A percentile compares a stretch with the other conserved stretches of the same genome.
phyloP scores from a whole-genome alignment of 306 rosid species.

The Spatholobus suberectus region DNA sequence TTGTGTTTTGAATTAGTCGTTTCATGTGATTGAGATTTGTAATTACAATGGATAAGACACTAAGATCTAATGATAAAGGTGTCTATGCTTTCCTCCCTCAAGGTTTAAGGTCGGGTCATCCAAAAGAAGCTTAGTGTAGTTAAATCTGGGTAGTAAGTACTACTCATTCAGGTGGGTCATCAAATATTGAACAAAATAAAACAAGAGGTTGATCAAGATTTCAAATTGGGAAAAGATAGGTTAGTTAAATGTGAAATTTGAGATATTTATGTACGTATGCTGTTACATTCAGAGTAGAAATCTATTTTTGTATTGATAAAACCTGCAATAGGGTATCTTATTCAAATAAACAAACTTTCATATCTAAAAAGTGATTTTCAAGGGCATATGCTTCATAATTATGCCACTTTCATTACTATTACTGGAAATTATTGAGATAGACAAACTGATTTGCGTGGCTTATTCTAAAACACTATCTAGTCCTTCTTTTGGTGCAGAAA shows the following conservation, averaged over 20 bases:
- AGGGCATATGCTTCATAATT: slow-evolving; percentile 2
- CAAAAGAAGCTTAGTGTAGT: not conserved
- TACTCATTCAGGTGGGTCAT: not conserved
- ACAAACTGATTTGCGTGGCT: not conserved
- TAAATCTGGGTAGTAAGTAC: not conserved
- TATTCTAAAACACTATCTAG: not conserved
- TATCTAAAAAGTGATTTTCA: slow-evolving; percentile 4
- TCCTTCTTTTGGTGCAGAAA: no score
- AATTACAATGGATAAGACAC: not conserved
- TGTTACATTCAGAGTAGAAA: not conserved
- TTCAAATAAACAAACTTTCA: not conserved
- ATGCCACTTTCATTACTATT: slow-evolving; percentile 32
- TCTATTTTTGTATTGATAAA: not conserved
- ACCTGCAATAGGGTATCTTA: not conserved
- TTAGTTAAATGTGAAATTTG: not conserved
- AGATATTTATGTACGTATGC: not conserved
- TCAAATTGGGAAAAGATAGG: slow-evolving; percentile 6
- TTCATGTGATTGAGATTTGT: not conserved
- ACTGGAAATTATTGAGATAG: slow-evolving; percentile 27
- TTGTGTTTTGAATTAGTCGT: not conserved
- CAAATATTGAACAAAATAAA: not conserved
- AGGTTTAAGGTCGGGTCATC: not conserved
- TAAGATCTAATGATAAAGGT: not conserved
- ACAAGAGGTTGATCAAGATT: not conserved
- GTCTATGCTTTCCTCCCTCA: not conserved